phyloP scores from a whole-genome alignment of 106 monocot genomes.

The Platanthera zijinensis region DNA sequence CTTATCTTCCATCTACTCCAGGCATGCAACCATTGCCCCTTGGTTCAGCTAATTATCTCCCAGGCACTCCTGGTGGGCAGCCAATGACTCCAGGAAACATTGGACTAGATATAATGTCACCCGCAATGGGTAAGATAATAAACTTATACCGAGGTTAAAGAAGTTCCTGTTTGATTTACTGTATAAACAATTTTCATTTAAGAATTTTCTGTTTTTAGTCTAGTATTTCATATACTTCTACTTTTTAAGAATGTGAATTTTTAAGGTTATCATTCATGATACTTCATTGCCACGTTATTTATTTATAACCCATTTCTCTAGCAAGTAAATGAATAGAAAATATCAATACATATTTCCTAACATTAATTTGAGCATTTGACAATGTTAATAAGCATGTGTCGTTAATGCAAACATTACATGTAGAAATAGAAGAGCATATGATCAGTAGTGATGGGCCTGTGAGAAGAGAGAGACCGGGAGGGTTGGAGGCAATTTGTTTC shows the following conservation, averaged over 20 bases:
- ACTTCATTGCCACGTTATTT: not conserved
- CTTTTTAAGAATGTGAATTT: not conserved
- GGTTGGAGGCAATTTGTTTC: no score
- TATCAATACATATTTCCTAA: not conserved
- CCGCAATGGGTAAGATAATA: conserved; percentile 52
- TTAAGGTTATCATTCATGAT: not conserved
- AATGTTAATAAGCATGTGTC: not conserved
- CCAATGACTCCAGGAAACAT: conserved; percentile 98
- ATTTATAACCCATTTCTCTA: not conserved
- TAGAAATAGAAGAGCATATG: no score
- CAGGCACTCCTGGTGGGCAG: conserved; percentile 94
- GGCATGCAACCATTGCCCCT: conserved; percentile 97
- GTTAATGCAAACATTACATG: no score
- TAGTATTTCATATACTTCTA: not conserved
- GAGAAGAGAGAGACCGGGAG: no score
- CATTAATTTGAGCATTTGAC: not conserved
- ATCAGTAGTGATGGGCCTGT: no score
- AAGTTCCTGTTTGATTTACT: not conserved
- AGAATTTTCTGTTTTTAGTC: not conserved
- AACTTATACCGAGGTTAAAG: not conserved
- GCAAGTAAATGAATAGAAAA: not conserved
- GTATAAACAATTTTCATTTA: conserved; percentile 1
- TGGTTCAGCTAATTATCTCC: conserved; percentile 75
- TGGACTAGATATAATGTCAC: conserved; percentile 93
- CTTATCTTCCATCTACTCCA: conserved; percentile 93